A percentile compares a stretch with the other conserved stretches of the same genome.
These are phyloP conservation scores for Sphaerobolus stellatus DNA, from an alignment of 1,284 basidiomycete genomes.

Conservation along the genomic window DNA sequence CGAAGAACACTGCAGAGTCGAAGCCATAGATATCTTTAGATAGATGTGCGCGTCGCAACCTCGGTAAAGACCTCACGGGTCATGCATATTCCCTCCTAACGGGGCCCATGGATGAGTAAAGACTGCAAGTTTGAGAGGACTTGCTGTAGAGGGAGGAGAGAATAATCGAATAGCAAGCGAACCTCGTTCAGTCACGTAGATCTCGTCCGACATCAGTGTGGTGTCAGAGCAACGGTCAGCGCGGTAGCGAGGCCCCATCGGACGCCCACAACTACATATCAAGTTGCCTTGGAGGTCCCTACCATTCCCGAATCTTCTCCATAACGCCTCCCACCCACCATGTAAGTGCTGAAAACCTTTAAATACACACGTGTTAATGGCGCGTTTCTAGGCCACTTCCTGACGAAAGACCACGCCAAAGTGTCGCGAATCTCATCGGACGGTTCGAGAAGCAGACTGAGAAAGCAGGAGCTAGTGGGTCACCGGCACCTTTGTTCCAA, in stretches of 20 bases:
- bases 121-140: slow-evolving; percentile 40
- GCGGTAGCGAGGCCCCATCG: no score
- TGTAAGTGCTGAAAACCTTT: no score
- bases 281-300: neutral
- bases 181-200: slow-evolving; percentile 12
- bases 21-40: slow-evolving; percentile 19
- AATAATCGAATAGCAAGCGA: slow-evolving; percentile 12
- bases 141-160: neutral
- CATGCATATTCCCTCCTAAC: slow-evolving; percentile 70
- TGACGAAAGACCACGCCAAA: slow-evolving; percentile 75
- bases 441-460: slow-evolving; percentile 77
- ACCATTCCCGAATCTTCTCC: neutral
- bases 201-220: neutral
- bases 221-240: neutral
- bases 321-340: neutral
- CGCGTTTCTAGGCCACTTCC: slow-evolving; percentile 65
- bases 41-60: neutral
- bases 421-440: slow-evolving; percentile 81
- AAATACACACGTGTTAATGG: no score
- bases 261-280: slow-evolving; percentile 8
- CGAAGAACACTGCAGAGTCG: slow-evolving; percentile 31
- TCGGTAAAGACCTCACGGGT: slow-evolving; percentile 55
- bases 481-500: neutral
- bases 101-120: slow-evolving; percentile 79
- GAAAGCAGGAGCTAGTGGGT: slow-evolving; percentile 20